Percentiles rank a stretch among this genome's conserved stretches.
Conservation (phyloP, 2,329 filamentous ascomycete species). For the Rutstroemia sp. region DNA sequence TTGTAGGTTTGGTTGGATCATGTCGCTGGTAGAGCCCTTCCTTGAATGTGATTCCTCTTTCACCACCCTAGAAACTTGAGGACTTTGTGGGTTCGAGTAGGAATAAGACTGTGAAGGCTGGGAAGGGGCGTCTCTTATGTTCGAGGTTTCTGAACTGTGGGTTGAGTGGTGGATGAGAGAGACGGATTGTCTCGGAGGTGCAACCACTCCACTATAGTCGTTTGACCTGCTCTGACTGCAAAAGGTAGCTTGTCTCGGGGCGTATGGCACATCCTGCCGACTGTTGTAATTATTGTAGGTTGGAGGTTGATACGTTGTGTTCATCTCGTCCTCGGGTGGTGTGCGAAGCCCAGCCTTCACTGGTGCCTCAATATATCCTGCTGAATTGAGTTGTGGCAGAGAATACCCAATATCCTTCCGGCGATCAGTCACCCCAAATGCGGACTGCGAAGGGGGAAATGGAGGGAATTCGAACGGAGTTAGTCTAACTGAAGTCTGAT, state of each 20-base stretch:
- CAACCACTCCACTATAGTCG: not conserved
- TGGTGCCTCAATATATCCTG: constrained; percentile 22
- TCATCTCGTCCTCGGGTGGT: constrained; percentile 46
- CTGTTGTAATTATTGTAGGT: constrained; percentile 40
- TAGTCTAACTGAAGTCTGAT: constrained; percentile 27
- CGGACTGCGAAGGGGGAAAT: constrained; percentile 14
- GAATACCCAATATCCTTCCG: constrained; percentile 17
- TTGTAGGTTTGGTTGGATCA: constrained; percentile 40
- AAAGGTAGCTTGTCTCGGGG: not conserved
- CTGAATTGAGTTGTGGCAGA: constrained; percentile 13
- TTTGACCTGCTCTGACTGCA: not conserved
- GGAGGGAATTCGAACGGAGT: constrained; percentile 26
- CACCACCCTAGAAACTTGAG: constrained; percentile 12
- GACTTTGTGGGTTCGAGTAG: constrained; percentile 17
- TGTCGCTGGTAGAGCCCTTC: constrained; percentile 19
- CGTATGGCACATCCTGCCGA: constrained; percentile 31
- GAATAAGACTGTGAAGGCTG: constrained; percentile 10
- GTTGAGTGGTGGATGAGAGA: constrained; percentile 13
- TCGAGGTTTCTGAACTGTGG: constrained; percentile 11
- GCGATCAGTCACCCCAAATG: constrained; percentile 15
- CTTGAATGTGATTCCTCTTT: constrained; percentile 11
- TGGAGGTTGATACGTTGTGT: constrained; percentile 40
- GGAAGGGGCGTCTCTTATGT: constrained; percentile 23
- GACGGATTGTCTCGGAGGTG: constrained; percentile 14
- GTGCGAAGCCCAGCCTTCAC: constrained; percentile 38